Conservation (phyloP, 2,329 filamentous ascomycete genomes). For the Ceratocystis diversiconidia region DNA sequence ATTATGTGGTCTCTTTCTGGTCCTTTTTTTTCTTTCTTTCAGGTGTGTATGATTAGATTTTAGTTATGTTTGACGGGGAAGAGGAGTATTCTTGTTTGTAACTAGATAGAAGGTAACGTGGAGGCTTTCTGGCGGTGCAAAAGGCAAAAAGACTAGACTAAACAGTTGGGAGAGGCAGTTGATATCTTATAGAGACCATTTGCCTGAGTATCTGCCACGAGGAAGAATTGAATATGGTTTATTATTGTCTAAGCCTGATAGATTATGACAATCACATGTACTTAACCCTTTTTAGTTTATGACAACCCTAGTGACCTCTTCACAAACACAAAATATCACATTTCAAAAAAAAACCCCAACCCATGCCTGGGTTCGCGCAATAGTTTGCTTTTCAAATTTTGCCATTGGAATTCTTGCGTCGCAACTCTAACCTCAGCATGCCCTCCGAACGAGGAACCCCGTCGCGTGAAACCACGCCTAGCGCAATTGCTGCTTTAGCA, state of each 20-base stretch:
- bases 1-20: background rate
- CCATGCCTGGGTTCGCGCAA: background rate
- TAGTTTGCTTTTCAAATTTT: background rate
- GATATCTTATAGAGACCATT: background rate
- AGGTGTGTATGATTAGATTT: slow-evolving; percentile 2
- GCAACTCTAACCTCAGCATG: background rate
- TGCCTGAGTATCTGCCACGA: too few relatives aligned
- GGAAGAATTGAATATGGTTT: background rate
- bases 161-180: background rate
- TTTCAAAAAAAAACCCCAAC: background rate
- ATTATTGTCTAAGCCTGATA: background rate
- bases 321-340: background rate
- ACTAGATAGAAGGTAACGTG: background rate
- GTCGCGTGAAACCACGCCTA: slow-evolving; percentile 11
- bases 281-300: background rate
- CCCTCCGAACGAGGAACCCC: slow-evolving; percentile 12
- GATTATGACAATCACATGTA: background rate
- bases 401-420: background rate
- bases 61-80: background rate
- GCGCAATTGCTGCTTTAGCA: background rate
- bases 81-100: background rate
- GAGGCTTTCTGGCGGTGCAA: background rate
- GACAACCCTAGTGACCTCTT: background rate
- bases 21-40: background rate
- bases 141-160: background rate